phyloP scores from a whole-genome alignment of 805 yeast genomes.

The Kodamaea jinghongensis region DNA sequence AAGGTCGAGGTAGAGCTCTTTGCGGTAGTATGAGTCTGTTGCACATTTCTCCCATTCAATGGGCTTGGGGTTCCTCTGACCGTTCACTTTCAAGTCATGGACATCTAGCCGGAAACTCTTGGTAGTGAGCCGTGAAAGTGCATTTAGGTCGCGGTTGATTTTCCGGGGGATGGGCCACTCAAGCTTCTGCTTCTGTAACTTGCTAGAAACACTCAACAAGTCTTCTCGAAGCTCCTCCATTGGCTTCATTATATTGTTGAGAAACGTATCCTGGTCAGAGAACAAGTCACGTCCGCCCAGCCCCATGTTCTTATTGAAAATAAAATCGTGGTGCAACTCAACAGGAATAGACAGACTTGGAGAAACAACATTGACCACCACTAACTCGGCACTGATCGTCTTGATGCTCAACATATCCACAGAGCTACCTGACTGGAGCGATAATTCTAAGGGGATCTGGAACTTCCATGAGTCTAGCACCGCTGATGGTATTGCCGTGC shows the following conservation, averaged over 20 bases:
- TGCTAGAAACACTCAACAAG: too few species aligned
- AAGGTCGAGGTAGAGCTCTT: constrained; percentile 1
- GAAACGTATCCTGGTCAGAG: too few species aligned
- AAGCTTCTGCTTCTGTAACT: too few species aligned
- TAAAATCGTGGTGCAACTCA: constrained; percentile 36
- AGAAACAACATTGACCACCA: constrained; percentile 31
- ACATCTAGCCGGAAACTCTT: constrained; percentile 4
- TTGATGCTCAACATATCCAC: constrained; percentile 13
- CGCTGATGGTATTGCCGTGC: constrained; percentile 2
- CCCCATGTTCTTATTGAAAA: constrained; percentile 20
- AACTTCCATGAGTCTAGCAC: constrained; percentile 20
- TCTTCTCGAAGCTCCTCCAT: too few species aligned
- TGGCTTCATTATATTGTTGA: too few species aligned
- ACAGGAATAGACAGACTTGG: constrained; percentile 34
- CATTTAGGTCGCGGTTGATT: not conserved
- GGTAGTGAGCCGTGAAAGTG: not conserved
- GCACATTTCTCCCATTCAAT: not conserved
- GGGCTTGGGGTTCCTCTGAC: not conserved
- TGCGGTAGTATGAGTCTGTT: not conserved
- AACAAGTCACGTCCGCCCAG: not conserved
- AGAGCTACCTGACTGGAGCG: constrained; percentile 2
- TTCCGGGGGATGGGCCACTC: not conserved
- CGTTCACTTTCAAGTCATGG: constrained; percentile 1
- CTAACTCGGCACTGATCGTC: constrained; percentile 24
- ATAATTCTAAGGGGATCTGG: constrained; percentile 23